Evolutionary conservation across 306 rosid species (phyloP).

Genomic region (Vachellia collinsii): DNA sequence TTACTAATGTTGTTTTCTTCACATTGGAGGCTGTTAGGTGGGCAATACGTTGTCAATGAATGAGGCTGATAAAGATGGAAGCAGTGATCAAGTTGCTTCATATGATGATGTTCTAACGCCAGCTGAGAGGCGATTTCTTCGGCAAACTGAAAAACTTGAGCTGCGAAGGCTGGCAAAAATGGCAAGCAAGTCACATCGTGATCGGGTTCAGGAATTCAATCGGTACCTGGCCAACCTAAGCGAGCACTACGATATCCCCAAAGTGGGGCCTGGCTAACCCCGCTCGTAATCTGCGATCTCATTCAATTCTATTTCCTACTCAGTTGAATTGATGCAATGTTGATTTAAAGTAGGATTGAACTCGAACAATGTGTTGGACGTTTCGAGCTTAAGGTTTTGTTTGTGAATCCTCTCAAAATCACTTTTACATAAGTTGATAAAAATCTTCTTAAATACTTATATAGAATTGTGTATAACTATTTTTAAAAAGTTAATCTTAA

Average conservation of each 20-base stretch:
- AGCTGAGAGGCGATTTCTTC: conserved; percentile 43
- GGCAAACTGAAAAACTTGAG: conserved; percentile 46
- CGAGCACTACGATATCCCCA: conserved; percentile 52
- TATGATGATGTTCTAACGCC: conserved; percentile 35
- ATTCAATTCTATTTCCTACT: neutral
- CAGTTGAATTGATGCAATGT: neutral
- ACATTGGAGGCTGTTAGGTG: conserved; percentile 22
- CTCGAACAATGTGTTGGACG: neutral
- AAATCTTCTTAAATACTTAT: too few relatives aligned
- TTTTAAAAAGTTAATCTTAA: too few relatives aligned
- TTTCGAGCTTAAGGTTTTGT: neutral
- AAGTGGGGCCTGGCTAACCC: conserved; percentile 50
- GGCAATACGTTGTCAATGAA: conserved; percentile 20
- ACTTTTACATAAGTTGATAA: too few relatives aligned
- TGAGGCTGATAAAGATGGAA: conserved; percentile 8
- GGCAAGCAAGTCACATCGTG: conserved; percentile 45
- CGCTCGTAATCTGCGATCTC: neutral
- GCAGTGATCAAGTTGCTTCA: neutral
- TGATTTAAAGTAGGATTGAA: neutral
- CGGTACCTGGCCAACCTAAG: conserved; percentile 45
- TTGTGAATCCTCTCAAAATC: too few relatives aligned
- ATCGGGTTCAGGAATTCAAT: conserved; percentile 40
- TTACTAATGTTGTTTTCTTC: neutral
- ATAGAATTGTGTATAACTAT: too few relatives aligned
- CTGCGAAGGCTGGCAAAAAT: conserved; percentile 15